These are phyloP conservation scores for Sporothrix luriei DNA, from an alignment of 2,329 filamentous ascomycete species.

Conservation along the genomic window DNA sequence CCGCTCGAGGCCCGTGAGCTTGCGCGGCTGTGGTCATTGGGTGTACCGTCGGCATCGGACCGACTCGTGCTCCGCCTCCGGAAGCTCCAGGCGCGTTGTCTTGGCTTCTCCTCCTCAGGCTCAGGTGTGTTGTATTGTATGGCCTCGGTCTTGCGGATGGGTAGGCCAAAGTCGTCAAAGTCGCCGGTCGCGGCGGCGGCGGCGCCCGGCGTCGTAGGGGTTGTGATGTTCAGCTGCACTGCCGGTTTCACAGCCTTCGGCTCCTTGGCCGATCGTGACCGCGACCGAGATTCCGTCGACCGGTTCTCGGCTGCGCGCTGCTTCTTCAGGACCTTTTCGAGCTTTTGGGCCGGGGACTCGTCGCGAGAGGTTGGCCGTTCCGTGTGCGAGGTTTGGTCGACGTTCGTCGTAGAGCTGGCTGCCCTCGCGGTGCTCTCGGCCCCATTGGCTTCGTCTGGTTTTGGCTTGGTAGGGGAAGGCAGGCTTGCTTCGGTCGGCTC, in stretches of 20 bases:
- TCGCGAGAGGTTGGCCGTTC: constrained; percentile 14
- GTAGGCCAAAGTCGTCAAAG: constrained; percentile 72
- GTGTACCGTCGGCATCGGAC: constrained; percentile 23
- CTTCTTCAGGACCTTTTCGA: constrained; percentile 30
- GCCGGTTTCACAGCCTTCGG: neutral
- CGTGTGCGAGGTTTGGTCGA: neutral
- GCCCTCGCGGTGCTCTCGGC: neutral
- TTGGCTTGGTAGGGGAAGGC: neutral
- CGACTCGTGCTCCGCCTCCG: constrained; percentile 32
- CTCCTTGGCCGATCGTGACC: neutral
- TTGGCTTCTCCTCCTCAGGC: constrained; percentile 26
- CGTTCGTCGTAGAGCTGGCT: constrained; percentile 6
- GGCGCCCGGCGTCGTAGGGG: constrained; percentile 40
- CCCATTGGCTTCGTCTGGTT: neutral
- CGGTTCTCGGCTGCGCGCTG: constrained; percentile 15
- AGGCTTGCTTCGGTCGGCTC: neutral
- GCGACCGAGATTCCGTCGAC: neutral
- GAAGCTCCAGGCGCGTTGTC: constrained; percentile 31
- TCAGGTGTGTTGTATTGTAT: constrained; percentile 42
- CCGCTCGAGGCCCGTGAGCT: constrained; percentile 35
- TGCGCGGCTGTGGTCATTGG: constrained; percentile 28
- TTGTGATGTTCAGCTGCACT: neutral
- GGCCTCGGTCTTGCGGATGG: constrained; percentile 52
- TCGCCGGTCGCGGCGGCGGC: constrained; percentile 40
- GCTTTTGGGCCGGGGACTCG: constrained; percentile 31